Evolutionary conservation across 2,329 filamentous ascomycete genomes (phyloP), one percentile per base, ranked within the genome.

Genomic region (Akanthomyces uredinophilus): DNA sequence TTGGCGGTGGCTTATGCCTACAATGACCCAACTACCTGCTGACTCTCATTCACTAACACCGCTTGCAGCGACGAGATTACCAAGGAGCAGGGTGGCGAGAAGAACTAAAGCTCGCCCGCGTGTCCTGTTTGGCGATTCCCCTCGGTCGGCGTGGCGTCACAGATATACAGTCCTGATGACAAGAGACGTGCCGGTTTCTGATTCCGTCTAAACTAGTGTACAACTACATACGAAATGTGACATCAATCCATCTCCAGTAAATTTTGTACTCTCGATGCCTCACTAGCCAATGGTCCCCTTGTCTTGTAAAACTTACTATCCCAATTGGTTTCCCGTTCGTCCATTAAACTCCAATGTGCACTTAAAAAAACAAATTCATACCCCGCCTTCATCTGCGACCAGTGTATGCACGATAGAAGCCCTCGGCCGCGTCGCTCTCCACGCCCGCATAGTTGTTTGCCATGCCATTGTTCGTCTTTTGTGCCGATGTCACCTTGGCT

Each of bases 381-480:
- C 47, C 4, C 49, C 7, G 41, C 27, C 63, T 13, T 67, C 72
- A 89, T 75, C 88, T 84, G 66, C 90, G 82, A 46, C 89, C 90
- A 80, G 92, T 87, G 77, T 92, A 96, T 61, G 91, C 96, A 55
- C 90, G 85, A 74, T 95, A 96, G 76, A 98, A 97, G 74, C 92
- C 91, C 71, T 96, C 92, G 1, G 90, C 88, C 18, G 89, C 88
- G 71, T 90, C 88, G 63, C 82, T 85, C 64, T 90, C 88, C 11
- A 81, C 78, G 13, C 83, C 83, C 22, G 81, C 82, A 66, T 85
- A 83, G 63, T 82, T 81, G 66, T 77, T 80, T 63, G 82, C 81
- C 65, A 88, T 75, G 65, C 79, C 83, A 70, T 86, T 87, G 70
- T 86, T 87, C 41, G 91, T 85, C 76, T 93, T 93, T 73, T 96